These are phyloP conservation scores for Hamamelis virginiana DNA, from an alignment of 164 flowering plant species.

Conservation along the genomic window DNA sequence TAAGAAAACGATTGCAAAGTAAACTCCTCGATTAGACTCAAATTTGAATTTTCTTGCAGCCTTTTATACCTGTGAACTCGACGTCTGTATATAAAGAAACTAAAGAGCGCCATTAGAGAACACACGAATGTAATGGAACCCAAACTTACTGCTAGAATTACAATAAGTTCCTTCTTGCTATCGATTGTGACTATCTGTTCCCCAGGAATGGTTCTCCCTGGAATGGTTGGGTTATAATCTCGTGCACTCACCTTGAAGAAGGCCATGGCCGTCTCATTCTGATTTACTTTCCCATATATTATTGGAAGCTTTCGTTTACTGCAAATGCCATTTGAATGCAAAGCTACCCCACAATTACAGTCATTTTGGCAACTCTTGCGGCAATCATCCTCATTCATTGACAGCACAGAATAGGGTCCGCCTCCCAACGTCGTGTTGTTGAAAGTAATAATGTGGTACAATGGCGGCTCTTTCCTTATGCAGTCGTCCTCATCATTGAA, in stretches of 20 bases:
- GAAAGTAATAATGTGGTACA: no score
- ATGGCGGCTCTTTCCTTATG: no score
- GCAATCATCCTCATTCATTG: conserved; percentile 5
- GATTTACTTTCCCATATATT: background rate
- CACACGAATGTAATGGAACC: conserved; percentile 9
- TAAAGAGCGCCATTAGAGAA: conserved; percentile 7
- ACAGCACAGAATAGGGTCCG: background rate
- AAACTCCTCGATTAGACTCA: background rate
- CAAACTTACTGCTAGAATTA: conserved; percentile 4
- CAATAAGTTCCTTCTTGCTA: background rate
- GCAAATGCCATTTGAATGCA: conserved; percentile 2
- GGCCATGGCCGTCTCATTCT: background rate
- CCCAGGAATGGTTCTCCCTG: background rate
- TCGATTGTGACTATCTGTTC: background rate
- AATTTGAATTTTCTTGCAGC: background rate
- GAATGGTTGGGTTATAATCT: background rate
- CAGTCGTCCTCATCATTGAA: no score
- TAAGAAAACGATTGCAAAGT: conserved; percentile 1
- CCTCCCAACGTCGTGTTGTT: background rate
- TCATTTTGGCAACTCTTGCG: conserved; percentile 11
- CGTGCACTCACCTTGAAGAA: background rate
- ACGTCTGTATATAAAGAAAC: conserved; percentile 1
- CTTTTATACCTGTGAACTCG: background rate
- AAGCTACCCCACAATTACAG: conserved; percentile 15
- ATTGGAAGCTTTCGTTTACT: conserved; percentile 13